Base-by-base conservation (phyloP, 768 basidiomycete genomes). In the Lactifluus pinguis region DNA sequence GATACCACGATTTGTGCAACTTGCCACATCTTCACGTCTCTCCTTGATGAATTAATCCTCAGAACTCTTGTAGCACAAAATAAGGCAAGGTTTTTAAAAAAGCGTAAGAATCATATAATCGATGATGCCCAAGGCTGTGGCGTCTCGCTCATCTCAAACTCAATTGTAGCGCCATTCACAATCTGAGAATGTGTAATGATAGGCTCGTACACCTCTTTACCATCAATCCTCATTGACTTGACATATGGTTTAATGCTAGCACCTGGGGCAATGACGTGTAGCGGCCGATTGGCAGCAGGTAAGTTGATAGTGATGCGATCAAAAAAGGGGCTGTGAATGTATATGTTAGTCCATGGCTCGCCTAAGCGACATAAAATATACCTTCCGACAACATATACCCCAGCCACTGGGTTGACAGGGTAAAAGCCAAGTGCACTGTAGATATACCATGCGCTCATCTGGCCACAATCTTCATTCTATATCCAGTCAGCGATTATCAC, bases 361-460 rank as follows among this genome's bases (percentile, higher is more conserved):
- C 8, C 8, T 7, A 17, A 45, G 19, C 8, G 17, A 45, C 10
- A 0, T 45, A 45, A 9, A 45, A 45, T 19, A 45, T 45, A 45
- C 44, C 44, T 45, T 19, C 44, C 44, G 19, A 45, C 19, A 58
- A 90, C 76, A 62, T 92, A 92, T 67, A 83, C 81, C 2, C 81
- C 83, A 0, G 85, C 87, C 0, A 86, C 86, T 0, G 90, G 90
- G 68, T 92, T 86, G 44, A 92, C 88, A 41, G 88, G 89, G 66
- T 92, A 92, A 71, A 92, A 88, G 1, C 90, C 89, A 71, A 93
- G 77, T 0, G 88, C 83, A 53, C 83, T 85, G 73, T 90, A 92
- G 14, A 92, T 78, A 66, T 85, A 92, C 90, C 90, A 92, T 0
- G 89, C 87, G 66, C 86, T 89, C 90, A 92, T 92, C 69, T 93